Base-by-base conservation (phyloP, 345 rosid species). In the Syzygium aromaticum region DNA sequence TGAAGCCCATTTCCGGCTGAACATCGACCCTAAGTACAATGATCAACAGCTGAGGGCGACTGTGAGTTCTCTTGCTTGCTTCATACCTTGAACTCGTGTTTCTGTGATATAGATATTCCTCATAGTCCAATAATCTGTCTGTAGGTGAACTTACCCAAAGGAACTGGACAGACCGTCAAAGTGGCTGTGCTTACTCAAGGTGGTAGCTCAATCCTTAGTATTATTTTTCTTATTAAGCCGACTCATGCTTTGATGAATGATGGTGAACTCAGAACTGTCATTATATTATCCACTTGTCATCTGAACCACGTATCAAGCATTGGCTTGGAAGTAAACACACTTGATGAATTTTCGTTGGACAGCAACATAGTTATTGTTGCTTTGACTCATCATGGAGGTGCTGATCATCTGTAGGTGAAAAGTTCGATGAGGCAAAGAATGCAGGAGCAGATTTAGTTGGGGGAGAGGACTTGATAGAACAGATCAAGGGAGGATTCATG, bases 371-470 rank as follows among this genome's bases (percentile, higher is more conserved):
- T 52, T 40, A 0, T 38, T 27, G 52, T 54, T 82, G 33, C 33
- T 53, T 30, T 30, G 80, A 51, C 38, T 88, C 22, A 33, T 49
- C 63, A 28, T 2, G 0, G 56, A 28, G 77, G 38, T 19, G 43
- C 54, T 84, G 64, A 86, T 86, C 46, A 84, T 90, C 84, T 91
- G 52, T 93, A 98, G 99, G 99, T 92, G 99, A 98, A 89, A 96
- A 93, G 94, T 91, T 96, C 38, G 99, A 98, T 85, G 99, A 96
- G 91, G 99, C 99, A 22, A 98, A 94, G 91, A 96, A 92, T 92
- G 98, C 99, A 23, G 99, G 99, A 90, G 99, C 99, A 84, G 99
- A 98, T 93, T 91, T 98, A 88, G 98, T 96, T 84, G 99, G 99
- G 77, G 98, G 99, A 51, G 98, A 95, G 88, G 99, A 98, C 89